Evolutionary conservation across 108 stramenopile species (phyloP), one percentile per base, ranked within the genome.

Genomic region (Skeletonema costatum): DNA sequence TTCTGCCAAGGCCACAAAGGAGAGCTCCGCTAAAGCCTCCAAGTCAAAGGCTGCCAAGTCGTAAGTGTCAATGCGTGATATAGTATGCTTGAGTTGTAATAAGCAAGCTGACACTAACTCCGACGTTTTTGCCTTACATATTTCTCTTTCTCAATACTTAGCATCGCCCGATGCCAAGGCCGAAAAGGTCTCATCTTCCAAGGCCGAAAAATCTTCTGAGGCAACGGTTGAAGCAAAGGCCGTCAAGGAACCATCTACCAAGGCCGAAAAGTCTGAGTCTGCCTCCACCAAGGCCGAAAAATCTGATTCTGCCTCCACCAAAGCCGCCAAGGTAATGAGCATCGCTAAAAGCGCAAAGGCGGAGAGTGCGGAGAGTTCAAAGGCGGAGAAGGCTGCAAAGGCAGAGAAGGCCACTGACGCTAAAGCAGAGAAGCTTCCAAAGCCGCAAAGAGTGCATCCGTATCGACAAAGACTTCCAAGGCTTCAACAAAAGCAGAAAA

Each of bases 151-250:
- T 8, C 9, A 17, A 25, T 25, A 25, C 53, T 56, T 56, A 66
- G 65, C 44, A 10, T 13, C n/a, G 25, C 46, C 46, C 44, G 70
- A 71, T 60, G 70, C 70, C 21, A 71, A 71, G 41, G 70, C 70
- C 3, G 70, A 71, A 51, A 68, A 68, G 51, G 53, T 21, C 16
- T 50, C 48, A 29, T 56, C 53, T 56, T 25, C 53, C 53, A 56
- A 56, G 53, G 53, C 53, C 8, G 50, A 17, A 51, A 56, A 21
- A 56, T 48, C 42, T 31, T 10, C 39, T 2, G 10, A 41, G 2
- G 39, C 39, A 12, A 41, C 9, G 25, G 25, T 25, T 11, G 39
- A 41, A 12, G 39, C 39, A 12, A 41, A 41, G 10, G 10, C 11
- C 9, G 39, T 1, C 10, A n/a, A 51, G 17, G 50, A 2, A 19